Evolutionary conservation across 768 basidiomycete genomes (phyloP), one percentile per base, ranked within the genome.

Genomic region (Candolleomyces efflorescens): DNA sequence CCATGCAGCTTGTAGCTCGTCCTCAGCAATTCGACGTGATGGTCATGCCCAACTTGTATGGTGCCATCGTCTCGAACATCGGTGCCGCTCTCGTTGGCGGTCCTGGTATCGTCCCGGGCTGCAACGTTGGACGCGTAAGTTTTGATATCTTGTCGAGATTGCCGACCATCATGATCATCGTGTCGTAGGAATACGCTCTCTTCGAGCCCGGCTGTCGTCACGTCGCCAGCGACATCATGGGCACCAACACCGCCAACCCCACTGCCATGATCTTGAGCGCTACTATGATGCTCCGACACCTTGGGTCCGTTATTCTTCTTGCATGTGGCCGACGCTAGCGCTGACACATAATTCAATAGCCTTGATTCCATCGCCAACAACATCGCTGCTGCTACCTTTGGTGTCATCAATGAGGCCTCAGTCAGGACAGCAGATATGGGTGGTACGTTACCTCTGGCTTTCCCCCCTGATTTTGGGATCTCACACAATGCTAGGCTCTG

Each of bases 151-250:
- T 45, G 22, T 44, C 45, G 20, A 18, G 36, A 41, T 54, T 23
- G 12, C 27, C 18, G 18, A 23, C 38, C 49, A 55, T 58, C 46
- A n/a, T 58, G 39, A 54, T 67, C 37, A 63, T 63, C 23, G 58
- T 61, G 41, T 44, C 53, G 51, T 57, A 92, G 87, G 97, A 98
- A 73, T 98, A 93, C 70, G 97, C 97, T 23, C 82, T 99, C 54
- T 99, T 99, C 71, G 97, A 99, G 73, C 97, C 97, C 36, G 97
- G 97, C 68, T 98, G 97, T 75, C 87, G 96, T 74, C 92, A 94
- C 69, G 91, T 94, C 64, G 92, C 92, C 53, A 87, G 88, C 66
- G 94, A 97, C 66, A 93, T 98, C 75, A 98, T 96, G 88, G 93
- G 94, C 63, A 92, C 90, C 60, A 91, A 94, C 79, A 86, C 88